Evolutionary conservation across 2,329 filamentous ascomycete species (phyloP).

Genomic region (Aspergillus fructus): DNA sequence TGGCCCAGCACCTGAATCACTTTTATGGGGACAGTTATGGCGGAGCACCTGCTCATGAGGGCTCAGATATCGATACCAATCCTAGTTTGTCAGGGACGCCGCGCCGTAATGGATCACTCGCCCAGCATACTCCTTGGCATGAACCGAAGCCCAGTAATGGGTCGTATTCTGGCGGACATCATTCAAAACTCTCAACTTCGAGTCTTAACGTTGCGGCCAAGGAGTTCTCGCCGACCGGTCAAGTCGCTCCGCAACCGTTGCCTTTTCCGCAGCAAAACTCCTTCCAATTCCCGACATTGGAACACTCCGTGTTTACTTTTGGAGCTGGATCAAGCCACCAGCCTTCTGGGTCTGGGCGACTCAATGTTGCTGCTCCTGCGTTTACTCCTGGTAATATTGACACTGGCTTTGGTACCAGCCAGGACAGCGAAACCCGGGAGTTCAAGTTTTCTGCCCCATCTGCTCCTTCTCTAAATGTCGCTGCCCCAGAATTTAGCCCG

Average conservation of each 20-base stretch:
- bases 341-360: conserved; percentile 47
- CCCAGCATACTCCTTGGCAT: conserved; percentile 34
- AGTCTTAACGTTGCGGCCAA: conserved; percentile 87
- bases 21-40: conserved; percentile 34
- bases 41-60: conserved; percentile 46
- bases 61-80: conserved; percentile 70
- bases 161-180: conserved; percentile 54
- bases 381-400: conserved; percentile 60
- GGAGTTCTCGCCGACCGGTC: conserved; percentile 69
- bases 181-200: conserved; percentile 68
- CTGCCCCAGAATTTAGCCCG: conserved; percentile 75
- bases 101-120: conserved; percentile 26
- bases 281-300: conserved; percentile 42
- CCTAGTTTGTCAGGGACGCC: conserved; percentile 71
- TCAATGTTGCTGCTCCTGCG: conserved; percentile 68
- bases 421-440: conserved; percentile 22
- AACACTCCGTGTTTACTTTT: conserved; percentile 30
- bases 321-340: conserved; percentile 27
- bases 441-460: conserved; percentile 66
- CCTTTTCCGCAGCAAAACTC: conserved; percentile 42
- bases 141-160: conserved; percentile 31
- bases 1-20: conserved; percentile 31
- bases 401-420: conserved; percentile 15
- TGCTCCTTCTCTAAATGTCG: conserved; percentile 64
- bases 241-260: conserved; percentile 49